Evolutionary conservation across 2,329 filamentous ascomycete species (phyloP), one percentile per base, ranked within the genome.

Genomic region (Colletotrichum neosansevieriae): DNA sequence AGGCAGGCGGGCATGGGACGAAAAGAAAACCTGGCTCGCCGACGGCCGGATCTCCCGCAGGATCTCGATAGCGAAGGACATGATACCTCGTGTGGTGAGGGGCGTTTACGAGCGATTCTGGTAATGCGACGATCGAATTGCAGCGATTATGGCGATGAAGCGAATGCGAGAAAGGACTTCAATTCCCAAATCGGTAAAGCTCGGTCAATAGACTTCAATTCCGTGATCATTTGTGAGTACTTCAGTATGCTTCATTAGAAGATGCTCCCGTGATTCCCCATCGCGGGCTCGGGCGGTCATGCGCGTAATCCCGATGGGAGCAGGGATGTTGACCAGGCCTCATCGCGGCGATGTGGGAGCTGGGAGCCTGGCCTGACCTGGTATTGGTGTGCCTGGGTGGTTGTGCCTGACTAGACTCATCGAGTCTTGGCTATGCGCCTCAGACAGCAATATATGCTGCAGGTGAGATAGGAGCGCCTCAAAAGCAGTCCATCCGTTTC

Each of bases 161-260:
- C 58, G 58, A 60, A 4, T 29, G 58, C 19, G 44, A n/a, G 47
- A 44, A 42, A 42, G 21, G 29, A 17, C 19, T 19, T 15, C 34
- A n/a, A 21, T 50, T 53, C 53, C 38, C 51, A 36, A 57, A 45
- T 19, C 38, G 42, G 45, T 56, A 49, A 40, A 7, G 38, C 40
- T n/a, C 32, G n/a, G 15, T 53, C 47, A n/a, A 21, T 44, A 34
- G 40, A 53, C 29, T 49, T 17, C 47, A 42, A 63, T 53, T 19
- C 47, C 53, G n/a, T 29, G 9, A 56, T 54, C 10, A 42, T 45
- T 42, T 67, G 32, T 19, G 51, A 60, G 54, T n/a, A n/a, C n/a
- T n/a, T n/a, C n/a, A n/a, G n/a, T 56, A 65, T 68, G 61, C 61
- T 68, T 65, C 54, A 65, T 50, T 56, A 11, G 54, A 56, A 58